phyloP scores from a whole-genome alignment of 1,284 basidiomycete genomes.

The Cryptococcus hybrid region DNA sequence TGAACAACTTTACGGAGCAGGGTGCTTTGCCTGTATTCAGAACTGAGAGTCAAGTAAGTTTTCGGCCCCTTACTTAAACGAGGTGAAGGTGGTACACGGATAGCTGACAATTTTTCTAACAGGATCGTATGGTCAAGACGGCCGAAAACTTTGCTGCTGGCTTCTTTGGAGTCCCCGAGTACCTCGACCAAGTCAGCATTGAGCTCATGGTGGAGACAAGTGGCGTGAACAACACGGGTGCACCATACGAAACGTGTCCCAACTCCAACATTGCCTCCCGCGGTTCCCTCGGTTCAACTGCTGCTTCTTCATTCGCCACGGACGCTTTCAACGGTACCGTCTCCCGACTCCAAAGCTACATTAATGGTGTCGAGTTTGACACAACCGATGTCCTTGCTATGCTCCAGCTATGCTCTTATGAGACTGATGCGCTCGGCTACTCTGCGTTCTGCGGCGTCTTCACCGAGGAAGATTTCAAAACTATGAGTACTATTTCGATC shows the following conservation, averaged over 20 bases:
- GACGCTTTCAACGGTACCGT: conserved; percentile 45
- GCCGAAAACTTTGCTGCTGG: conserved; percentile 81
- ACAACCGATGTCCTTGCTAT: conserved; percentile 35
- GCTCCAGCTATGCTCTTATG: conserved; percentile 66
- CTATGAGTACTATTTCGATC: conserved; percentile 73
- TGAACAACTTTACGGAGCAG: conserved; percentile 69
- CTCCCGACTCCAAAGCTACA: conserved; percentile 38
- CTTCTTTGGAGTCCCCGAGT: conserved; percentile 84
- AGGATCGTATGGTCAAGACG: conserved; percentile 80
- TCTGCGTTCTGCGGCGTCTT: conserved; percentile 88
- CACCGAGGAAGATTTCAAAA: conserved; percentile 82
- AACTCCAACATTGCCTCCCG: conserved; percentile 76
- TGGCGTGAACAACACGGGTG: conserved; percentile 54
- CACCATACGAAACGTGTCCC: conserved; percentile 45
- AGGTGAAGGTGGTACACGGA: not conserved
- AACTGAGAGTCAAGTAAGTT: conserved; percentile 56
- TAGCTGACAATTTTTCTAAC: conserved; percentile 51
- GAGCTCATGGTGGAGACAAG: conserved; percentile 55
- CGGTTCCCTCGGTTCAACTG: conserved; percentile 34
- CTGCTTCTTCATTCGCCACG: conserved; percentile 62
- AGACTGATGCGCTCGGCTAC: conserved; percentile 88
- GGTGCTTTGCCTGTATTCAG: conserved; percentile 58
- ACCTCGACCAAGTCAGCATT: conserved; percentile 75
- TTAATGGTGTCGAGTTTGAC: conserved; percentile 24
- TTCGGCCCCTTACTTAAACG: not conserved